phyloP scores from a whole-genome alignment of 2,329 filamentous ascomycete species.

The Neofusicoccum ribis region DNA sequence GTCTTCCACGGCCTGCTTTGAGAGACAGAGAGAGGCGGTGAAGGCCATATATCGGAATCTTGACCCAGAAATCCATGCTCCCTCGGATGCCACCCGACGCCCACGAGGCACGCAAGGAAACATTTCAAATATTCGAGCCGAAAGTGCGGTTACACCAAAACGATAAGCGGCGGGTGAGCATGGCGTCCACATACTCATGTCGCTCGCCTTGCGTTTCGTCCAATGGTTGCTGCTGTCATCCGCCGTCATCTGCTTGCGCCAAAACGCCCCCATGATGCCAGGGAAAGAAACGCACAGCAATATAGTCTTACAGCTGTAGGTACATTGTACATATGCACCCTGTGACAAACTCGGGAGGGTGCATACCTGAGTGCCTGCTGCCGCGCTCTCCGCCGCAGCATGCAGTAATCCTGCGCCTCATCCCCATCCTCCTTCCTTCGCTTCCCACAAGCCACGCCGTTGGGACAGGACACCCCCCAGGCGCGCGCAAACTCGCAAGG shows the following conservation, averaged over 20 bases:
- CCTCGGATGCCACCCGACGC: neutral
- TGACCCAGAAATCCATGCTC: neutral
- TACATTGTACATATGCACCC: slow-evolving; percentile 6
- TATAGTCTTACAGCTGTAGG: neutral
- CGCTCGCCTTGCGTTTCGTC: neutral
- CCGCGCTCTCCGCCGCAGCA: neutral
- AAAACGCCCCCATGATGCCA: neutral
- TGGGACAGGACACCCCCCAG: neutral
- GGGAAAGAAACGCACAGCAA: neutral
- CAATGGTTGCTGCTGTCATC: neutral
- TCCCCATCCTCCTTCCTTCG: neutral
- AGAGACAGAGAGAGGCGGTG: neutral
- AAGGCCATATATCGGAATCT: slow-evolving; percentile 4
- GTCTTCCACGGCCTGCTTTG: neutral
- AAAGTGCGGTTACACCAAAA: neutral
- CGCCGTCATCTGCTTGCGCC: neutral
- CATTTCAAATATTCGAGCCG: neutral
- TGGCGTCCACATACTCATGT: neutral
- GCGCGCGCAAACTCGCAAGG: neutral
- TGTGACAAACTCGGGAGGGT: neutral
- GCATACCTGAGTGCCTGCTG: neutral
- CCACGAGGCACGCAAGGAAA: slow-evolving; percentile 11
- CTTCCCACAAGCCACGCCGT: slow-evolving; percentile 1
- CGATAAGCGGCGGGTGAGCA: neutral
- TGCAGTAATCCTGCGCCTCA: neutral